Base-by-base conservation (phyloP, 2,329 filamentous ascomycete genomes). In the Stromatinia cepivora region DNA sequence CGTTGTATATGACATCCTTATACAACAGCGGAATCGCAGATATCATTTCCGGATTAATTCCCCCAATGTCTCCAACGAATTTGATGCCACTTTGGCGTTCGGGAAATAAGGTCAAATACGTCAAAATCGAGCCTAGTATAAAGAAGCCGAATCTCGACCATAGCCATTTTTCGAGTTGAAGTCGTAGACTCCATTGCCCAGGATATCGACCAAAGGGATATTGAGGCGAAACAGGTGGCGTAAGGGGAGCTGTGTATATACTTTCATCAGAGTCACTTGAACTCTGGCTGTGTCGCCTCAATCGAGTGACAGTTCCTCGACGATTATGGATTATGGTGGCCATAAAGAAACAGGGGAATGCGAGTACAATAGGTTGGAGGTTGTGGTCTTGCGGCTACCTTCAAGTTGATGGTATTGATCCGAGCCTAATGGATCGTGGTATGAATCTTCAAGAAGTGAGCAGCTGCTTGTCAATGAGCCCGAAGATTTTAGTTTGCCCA, bases 91-190 rank as follows among this genome's bases (percentile, higher is more conserved):
- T 17, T 3, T 8, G 13, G 7, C 20, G 15, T 20, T 3, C 15
- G 8, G 0, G 0, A 9, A 3, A 5, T 20, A 3, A 3, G 4
- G 17, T 6, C 1, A 31, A 7, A 45, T 45, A 59, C 9, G 2
- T 6, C 57, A 39, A 59, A 13, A 20, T 45, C 13, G 11, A 22
- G 15, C 25, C 20, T 3, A 45, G 3, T 28, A 13, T 31, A 10
- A 45, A 17, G n/a, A 59, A 8, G 28, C 2, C 3, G 15, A 20
- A 3, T 59, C 25, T 25, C 4, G 17, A 17, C 9, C 9, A 59
- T 28, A 25, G 11, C 9, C 15, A 45, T 20, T 8, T 4, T 10
- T 31, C 1, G 36, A 45, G 25, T 45, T 45, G 39, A 28, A 22
- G 25, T 8, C 5, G 8, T 45, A 25, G n/a, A n/a, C 5, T 52